phyloP scores from a whole-genome alignment of 208 protist genomes.

The Trypanosoma caninum region DNA sequence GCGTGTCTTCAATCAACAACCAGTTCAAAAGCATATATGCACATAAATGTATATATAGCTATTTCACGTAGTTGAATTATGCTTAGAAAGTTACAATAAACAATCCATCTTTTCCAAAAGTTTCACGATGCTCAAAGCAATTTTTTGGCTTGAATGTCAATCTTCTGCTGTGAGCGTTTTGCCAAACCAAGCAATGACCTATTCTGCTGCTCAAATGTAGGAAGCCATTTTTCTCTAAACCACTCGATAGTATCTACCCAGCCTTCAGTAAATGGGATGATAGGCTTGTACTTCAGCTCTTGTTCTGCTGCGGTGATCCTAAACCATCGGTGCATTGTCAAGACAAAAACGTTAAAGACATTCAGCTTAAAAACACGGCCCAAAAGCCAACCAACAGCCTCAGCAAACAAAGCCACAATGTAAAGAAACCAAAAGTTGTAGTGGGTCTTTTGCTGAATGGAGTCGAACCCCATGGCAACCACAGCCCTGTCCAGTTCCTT shows the following conservation, averaged over 20 bases:
- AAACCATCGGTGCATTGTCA: constrained; percentile 96
- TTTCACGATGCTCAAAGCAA: constrained; percentile 1
- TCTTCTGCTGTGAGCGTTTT: constrained; percentile 80
- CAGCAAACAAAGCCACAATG: constrained; percentile 68
- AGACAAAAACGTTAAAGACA: constrained; percentile 92
- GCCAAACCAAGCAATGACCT: constrained; percentile 76
- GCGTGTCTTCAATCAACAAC: no score
- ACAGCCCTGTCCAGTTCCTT: constrained; percentile 90
- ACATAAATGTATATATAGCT: no score
- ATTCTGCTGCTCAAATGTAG: constrained; percentile 69
- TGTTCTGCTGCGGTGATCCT: constrained; percentile 85
- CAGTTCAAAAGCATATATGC: no score
- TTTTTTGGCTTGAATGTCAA: constrained; percentile 82
- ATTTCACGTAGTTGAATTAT: no score
- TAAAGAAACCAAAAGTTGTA: constrained; percentile 91
- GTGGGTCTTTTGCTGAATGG: constrained; percentile 75
- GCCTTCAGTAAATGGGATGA: constrained; percentile 86
- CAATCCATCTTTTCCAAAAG: background rate
- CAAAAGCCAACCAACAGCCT: constrained; percentile 72
- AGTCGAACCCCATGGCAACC: constrained; percentile 84
- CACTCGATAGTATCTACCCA: constrained; percentile 89
- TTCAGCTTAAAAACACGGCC: constrained; percentile 89
- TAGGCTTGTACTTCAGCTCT: constrained; percentile 83
- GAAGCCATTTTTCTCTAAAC: constrained; percentile 90
- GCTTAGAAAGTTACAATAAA: no score